These are phyloP conservation scores for Trametes hirsuta DNA, from an alignment of 1,284 basidiomycete species.

Conservation along the genomic window DNA sequence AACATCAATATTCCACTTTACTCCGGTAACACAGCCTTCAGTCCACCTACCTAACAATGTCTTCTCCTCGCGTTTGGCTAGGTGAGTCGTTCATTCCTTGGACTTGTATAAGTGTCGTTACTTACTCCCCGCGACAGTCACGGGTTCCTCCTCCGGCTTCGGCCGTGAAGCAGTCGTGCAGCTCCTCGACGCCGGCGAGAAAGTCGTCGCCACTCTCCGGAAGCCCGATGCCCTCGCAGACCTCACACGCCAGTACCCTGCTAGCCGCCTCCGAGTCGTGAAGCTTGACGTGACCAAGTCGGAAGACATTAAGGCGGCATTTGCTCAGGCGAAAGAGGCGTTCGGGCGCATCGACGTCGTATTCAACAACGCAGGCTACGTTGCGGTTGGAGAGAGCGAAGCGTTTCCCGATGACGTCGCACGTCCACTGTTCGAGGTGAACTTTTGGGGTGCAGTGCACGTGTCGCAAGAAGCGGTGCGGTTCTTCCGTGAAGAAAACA, in stretches of 20 bases:
- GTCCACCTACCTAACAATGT: too few species aligned
- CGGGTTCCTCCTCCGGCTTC: slow-evolving; percentile 38
- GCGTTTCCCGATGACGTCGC: slow-evolving; percentile 35
- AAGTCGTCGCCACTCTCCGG: slow-evolving; percentile 37
- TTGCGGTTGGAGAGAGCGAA: slow-evolving; percentile 35
- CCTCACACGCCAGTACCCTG: slow-evolving; percentile 23
- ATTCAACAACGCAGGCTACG: slow-evolving; percentile 45
- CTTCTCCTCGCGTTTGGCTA: too few species aligned
- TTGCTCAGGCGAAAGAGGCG: slow-evolving; percentile 34
- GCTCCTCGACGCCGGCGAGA: slow-evolving; percentile 34
- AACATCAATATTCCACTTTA: too few species aligned
- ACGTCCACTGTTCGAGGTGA: slow-evolving; percentile 38
- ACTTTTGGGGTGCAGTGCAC: slow-evolving; percentile 44
- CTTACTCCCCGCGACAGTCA: slow-evolving; percentile 25
- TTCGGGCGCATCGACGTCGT: slow-evolving; percentile 49
- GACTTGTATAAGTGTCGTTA: too few species aligned
- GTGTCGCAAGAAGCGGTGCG: slow-evolving; percentile 40
- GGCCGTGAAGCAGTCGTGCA: slow-evolving; percentile 31
- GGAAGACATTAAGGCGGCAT: slow-evolving; percentile 36
- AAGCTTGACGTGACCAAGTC: slow-evolving; percentile 43
- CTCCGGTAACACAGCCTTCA: too few species aligned
- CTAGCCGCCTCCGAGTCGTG: slow-evolving; percentile 38
- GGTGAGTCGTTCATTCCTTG: too few species aligned
- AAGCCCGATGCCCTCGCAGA: slow-evolving; percentile 28
- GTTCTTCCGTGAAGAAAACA: slow-evolving; percentile 43